Conservation (phyloP, 208 protist species). For the Naegleria fowleri region DNA sequence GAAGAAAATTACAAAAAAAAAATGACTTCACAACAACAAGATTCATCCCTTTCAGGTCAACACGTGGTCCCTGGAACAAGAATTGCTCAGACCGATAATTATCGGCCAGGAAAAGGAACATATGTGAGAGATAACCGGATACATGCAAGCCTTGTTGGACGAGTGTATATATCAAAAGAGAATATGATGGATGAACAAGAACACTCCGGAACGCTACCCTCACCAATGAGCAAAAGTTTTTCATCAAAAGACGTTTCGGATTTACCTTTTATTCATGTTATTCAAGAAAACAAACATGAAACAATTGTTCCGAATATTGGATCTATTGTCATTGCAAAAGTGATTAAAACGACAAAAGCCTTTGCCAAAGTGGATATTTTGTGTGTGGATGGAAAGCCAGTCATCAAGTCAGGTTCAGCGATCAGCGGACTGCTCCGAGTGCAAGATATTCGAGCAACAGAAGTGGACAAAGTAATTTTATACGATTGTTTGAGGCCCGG, state of each 20-base stretch:
- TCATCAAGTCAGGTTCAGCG: slow-evolving; percentile 45
- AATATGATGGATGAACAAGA: neutral
- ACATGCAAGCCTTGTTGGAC: neutral
- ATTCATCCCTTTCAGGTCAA: neutral
- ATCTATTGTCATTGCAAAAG: neutral
- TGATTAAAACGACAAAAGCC: slow-evolving; percentile 8
- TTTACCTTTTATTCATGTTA: neutral
- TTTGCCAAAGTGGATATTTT: slow-evolving; percentile 45
- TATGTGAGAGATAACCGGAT: neutral
- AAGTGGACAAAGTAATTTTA: slow-evolving; percentile 67
- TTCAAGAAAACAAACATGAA: neutral
- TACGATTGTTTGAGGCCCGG: slow-evolving; percentile 69
- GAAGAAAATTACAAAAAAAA: too few relatives aligned
- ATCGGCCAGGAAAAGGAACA: neutral
- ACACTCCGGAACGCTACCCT: neutral
- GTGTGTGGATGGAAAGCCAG: slow-evolving; percentile 45
- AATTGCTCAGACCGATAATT: neutral
- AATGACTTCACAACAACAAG: too few relatives aligned
- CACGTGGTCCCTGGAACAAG: neutral
- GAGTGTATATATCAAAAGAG: neutral
- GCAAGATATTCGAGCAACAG: slow-evolving; percentile 57
- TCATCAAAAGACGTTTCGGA: neutral
- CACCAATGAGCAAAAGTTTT: neutral
- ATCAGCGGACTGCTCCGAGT: slow-evolving; percentile 40
- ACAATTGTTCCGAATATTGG: slow-evolving; percentile 20